phyloP scores from a whole-genome alignment of 2,329 filamentous ascomycete species.

The Emergomyces orientalis region DNA sequence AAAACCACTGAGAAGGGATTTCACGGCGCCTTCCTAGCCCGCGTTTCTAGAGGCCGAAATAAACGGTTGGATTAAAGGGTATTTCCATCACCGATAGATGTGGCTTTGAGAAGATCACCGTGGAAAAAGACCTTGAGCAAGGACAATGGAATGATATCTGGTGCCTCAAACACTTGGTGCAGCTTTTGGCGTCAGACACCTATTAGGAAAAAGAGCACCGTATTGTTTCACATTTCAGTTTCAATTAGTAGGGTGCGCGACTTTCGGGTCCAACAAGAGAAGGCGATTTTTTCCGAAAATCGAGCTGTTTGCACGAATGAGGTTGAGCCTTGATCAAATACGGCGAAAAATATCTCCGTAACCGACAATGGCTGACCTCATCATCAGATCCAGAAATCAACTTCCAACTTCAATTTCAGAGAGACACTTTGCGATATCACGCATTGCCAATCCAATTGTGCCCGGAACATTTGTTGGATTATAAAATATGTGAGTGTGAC shows the following conservation, averaged over 20 bases:
- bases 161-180: not conserved
- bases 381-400: not conserved
- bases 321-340: not conserved
- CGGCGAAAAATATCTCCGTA: constrained; percentile 1
- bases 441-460: not conserved
- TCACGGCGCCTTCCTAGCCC: not conserved
- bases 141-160: not conserved
- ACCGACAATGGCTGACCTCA: constrained; percentile 2
- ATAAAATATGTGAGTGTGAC: not conserved
- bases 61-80: not conserved
- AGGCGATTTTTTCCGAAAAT: not conserved
- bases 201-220: not conserved
- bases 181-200: not conserved
- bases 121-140: not conserved
- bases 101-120: not conserved
- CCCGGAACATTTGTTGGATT: not conserved
- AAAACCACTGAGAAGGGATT: not conserved
- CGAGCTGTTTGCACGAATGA: not conserved
- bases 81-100: not conserved
- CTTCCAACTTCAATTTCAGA: not conserved
- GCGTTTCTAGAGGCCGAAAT: not conserved
- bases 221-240: not conserved
- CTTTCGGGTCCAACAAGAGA: not conserved
- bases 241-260: not conserved
- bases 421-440: not conserved